phyloP scores from a whole-genome alignment of 2,329 filamentous ascomycete genomes.

The Hypomyces perniciosus region DNA sequence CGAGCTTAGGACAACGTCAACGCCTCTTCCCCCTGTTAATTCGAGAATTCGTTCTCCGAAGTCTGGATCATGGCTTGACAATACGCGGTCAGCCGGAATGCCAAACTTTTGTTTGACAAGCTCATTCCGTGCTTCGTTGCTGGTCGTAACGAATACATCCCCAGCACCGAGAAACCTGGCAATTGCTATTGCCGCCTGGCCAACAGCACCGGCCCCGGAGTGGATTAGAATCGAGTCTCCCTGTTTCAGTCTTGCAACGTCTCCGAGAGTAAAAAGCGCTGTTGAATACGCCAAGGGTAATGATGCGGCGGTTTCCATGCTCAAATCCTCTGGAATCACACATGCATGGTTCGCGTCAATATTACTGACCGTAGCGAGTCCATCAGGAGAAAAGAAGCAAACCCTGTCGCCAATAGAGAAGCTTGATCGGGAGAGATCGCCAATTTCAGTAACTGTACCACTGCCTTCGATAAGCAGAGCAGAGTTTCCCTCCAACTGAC shows the following conservation, averaged over 20 bases:
- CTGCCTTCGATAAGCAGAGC: conserved; percentile 5
- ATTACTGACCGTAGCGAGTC: conserved; percentile 7
- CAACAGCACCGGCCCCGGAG: conserved; percentile 17
- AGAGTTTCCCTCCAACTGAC: conserved; percentile 1
- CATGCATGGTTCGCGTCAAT: conserved; percentile 1
- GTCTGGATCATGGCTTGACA: conserved; percentile 19
- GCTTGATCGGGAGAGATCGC: conserved; percentile 2
- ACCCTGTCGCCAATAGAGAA: conserved; percentile 7
- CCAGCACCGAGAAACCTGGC: conserved; percentile 12
- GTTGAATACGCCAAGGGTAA: conserved; percentile 9
- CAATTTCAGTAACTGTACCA: conserved; percentile 1
- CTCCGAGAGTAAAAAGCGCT: conserved; percentile 15
- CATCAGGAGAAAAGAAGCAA: conserved; percentile 7
- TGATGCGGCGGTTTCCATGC: background rate
- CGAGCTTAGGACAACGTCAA: conserved; percentile 28
- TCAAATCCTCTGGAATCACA: conserved; percentile 3
- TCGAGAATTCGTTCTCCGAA: conserved; percentile 21
- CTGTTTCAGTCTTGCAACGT: conserved; percentile 21
- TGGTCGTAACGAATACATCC: conserved; percentile 25
- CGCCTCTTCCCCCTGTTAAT: conserved; percentile 18
- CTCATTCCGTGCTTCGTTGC: conserved; percentile 21
- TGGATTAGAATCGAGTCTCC: conserved; percentile 21
- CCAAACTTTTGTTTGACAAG: conserved; percentile 20
- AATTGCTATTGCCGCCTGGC: conserved; percentile 16
- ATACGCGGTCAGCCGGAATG: conserved; percentile 23